These are phyloP conservation scores for Tuber indicum DNA, from an alignment of 495 filamentous ascomycete species.

Conservation along the genomic window DNA sequence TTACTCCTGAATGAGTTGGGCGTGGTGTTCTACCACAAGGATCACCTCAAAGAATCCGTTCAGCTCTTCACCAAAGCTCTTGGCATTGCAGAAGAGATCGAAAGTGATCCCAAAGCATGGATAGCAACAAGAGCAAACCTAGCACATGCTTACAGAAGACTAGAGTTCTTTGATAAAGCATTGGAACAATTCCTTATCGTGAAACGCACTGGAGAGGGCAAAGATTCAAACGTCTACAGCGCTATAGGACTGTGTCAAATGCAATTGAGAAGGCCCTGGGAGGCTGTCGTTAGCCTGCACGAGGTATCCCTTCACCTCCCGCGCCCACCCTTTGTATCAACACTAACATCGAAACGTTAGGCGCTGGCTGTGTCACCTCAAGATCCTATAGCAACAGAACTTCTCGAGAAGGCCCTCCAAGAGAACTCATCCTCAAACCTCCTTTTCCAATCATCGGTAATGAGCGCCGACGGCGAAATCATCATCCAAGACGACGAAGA, in stretches of 20 bases:
- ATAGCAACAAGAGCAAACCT: constrained; percentile 81
- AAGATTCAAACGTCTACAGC: constrained; percentile 62
- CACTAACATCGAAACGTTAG: constrained; percentile 53
- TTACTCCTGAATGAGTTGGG: constrained; percentile 92
- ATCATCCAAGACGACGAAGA: constrained; percentile 36
- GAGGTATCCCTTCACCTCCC: constrained; percentile 19
- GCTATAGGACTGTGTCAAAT: constrained; percentile 70
- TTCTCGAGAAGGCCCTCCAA: constrained; percentile 66
- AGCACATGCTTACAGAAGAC: constrained; percentile 73
- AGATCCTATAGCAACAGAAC: constrained; percentile 67
- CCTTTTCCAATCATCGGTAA: constrained; percentile 27
- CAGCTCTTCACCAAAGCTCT: constrained; percentile 69
- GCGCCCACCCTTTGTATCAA: background rate
- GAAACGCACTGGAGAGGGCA: constrained; percentile 61
- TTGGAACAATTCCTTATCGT: constrained; percentile 76
- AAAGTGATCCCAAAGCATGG: constrained; percentile 76
- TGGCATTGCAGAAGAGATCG: constrained; percentile 66
- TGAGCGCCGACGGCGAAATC: constrained; percentile 35
- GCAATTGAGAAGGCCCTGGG: constrained; percentile 58
- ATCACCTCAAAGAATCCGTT: constrained; percentile 64
- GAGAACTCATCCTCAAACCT: constrained; percentile 51
- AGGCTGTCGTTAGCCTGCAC: constrained; percentile 54
- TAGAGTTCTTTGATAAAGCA: constrained; percentile 62
- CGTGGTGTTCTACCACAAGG: constrained; percentile 88
- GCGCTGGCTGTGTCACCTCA: constrained; percentile 63